A percentile compares a stretch with the other conserved stretches of the same genome.
Conservation (phyloP, 2,329 filamentous ascomycete species). For the Fonsecaea erecta region DNA sequence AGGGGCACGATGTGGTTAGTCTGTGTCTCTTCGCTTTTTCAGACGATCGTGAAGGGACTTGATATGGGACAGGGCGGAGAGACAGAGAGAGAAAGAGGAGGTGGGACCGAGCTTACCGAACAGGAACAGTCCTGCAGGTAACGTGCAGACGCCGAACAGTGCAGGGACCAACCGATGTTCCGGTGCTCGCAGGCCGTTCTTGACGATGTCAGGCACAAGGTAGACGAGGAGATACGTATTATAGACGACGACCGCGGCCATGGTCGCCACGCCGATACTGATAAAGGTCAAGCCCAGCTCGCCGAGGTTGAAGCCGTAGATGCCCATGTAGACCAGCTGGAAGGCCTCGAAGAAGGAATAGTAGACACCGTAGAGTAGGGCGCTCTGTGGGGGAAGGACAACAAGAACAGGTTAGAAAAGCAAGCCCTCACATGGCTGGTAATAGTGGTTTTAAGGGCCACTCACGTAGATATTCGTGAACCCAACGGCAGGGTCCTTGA, state of each 20-base stretch:
- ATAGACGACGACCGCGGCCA: constrained; percentile 58
- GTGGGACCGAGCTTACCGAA: constrained; percentile 40
- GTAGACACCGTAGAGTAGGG: constrained; percentile 57
- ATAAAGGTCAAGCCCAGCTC: constrained; percentile 65
- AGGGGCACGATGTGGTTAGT: neutral
- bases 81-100: too few relatives aligned
- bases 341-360: constrained; percentile 68
- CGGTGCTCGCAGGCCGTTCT: constrained; percentile 56
- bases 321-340: constrained; percentile 63
- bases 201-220: constrained; percentile 54
- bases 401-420: neutral
- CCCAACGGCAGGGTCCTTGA: constrained; percentile 65
- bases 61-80: too few relatives aligned
- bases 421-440: constrained; percentile 41
- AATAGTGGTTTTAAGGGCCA: neutral
- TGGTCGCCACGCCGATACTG: constrained; percentile 60
- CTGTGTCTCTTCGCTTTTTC: neutral
- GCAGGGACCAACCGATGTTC: constrained; percentile 59
- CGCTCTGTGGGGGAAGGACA: constrained; percentile 43
- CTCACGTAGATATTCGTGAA: constrained; percentile 65
- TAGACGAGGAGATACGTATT: constrained; percentile 57
- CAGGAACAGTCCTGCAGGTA: constrained; percentile 63
- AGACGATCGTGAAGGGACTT: too few relatives aligned
- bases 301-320: constrained; percentile 64
- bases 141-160: constrained; percentile 54